Evolutionary conservation across 2,329 filamentous ascomycete species (phyloP), one percentile per base, ranked within the genome.

Genomic region (Berkeleyomyces basicola): DNA sequence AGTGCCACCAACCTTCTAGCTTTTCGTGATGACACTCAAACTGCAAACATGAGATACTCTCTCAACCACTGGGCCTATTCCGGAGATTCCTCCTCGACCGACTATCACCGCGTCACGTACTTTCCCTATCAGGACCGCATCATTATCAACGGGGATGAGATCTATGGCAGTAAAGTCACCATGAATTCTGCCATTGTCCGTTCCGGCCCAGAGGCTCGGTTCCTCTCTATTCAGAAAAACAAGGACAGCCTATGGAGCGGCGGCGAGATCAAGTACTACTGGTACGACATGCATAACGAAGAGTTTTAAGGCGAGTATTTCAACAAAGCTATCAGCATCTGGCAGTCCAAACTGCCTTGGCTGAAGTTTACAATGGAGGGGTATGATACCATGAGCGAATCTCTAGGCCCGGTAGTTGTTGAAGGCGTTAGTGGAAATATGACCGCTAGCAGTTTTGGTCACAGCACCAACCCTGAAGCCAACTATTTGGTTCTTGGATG

Each of bases 141-240:
- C 55, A 61, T 65, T 31, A 64, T 65, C n/a, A 58, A 65, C 31
- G 59, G 59, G 23, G 64, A 65, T 39, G 43, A 61, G 31, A 53
- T 65, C 53, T 65, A 59, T 36, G 64, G 63, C 40, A 62, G 53
- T n/a, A 44, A 44, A 11, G 42, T 47, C n/a, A 47, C 60, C 11
- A 39, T 65, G 16, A 40, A 64, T 16, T 4, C 37, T 36, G 49
- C 49, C 31, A 53, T 36, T 3, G 10, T 39, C 7, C n/a, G 39
- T 23, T 7, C 1, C 47, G 44, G 46, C 47, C 14, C 23, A 7
- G 42, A 39, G 9, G 4, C 39, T 14, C 59, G 62, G 3, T 44
- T 57, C 14, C 14, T 64, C 10, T 60, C 64, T 7, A 40, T 65
- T 14, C 1, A 61, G 7, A 51, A 16, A 4, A 36, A 51, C 2